These are phyloP conservation scores for Capsicum baccatum DNA, from an alignment of 257 asterid genomes.

Conservation along the genomic window DNA sequence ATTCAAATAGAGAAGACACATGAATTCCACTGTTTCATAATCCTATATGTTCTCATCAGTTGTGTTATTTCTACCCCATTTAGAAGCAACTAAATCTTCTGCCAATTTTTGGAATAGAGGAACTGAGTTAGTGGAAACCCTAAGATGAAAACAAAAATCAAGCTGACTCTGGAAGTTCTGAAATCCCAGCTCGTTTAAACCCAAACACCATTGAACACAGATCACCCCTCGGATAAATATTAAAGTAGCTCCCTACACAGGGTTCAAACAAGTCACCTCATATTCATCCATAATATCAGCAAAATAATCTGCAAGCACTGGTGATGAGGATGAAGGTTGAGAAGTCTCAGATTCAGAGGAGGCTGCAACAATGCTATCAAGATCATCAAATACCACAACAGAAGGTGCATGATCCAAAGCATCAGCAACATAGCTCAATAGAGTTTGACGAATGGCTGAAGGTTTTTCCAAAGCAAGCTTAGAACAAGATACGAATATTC, in stretches of 20 bases:
- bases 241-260: slow-evolving; percentile 8
- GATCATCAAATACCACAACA: slow-evolving; percentile 87
- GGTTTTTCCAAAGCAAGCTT: slow-evolving; percentile 86
- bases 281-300: slow-evolving; percentile 90
- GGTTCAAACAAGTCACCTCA: slow-evolving; percentile 49
- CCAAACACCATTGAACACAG: slow-evolving; percentile 10
- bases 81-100: slow-evolving; percentile 3
- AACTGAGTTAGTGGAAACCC: neutral
- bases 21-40: slow-evolving; percentile 3
- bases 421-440: slow-evolving; percentile 71
- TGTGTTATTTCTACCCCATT: slow-evolving; percentile 9
- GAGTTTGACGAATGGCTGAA: slow-evolving; percentile 64
- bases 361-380: slow-evolving; percentile 81
- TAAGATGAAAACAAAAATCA: slow-evolving; percentile 20
- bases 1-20: neutral
- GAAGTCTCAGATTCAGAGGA: slow-evolving; percentile 79
- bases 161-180: slow-evolving; percentile 15
- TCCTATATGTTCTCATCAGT: slow-evolving; percentile 21
- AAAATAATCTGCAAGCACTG: slow-evolving; percentile 68
- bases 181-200: neutral
- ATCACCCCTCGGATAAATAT: neutral
- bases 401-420: slow-evolving; percentile 94
- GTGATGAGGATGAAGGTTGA: slow-evolving; percentile 72
- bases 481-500: slow-evolving; percentile 76
- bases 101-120: neutral